Evolutionary conservation across 2,329 filamentous ascomycete species (phyloP).

Genomic region (Lojkania enalia): DNA sequence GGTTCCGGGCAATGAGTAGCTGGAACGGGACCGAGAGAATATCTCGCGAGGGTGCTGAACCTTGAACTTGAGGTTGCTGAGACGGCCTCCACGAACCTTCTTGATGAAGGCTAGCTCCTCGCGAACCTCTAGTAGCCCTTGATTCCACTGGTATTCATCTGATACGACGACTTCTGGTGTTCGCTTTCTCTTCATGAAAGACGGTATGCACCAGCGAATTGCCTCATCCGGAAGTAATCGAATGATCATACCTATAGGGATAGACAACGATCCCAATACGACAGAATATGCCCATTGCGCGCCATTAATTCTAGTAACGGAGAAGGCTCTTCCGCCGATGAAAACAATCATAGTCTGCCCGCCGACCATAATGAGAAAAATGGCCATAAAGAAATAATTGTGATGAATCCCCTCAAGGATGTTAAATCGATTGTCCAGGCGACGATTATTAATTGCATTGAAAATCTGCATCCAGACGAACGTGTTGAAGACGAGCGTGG

Average conservation of each 20-base stretch:
- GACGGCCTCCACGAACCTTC: slow-evolving; percentile 76
- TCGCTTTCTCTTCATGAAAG: slow-evolving; percentile 47
- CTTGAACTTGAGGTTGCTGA: slow-evolving; percentile 80
- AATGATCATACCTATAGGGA: slow-evolving; percentile 57
- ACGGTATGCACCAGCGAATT: slow-evolving; percentile 51
- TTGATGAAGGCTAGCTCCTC: slow-evolving; percentile 82
- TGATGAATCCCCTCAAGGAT: slow-evolving; percentile 61
- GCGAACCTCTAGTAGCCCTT: slow-evolving; percentile 72
- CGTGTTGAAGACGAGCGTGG: slow-evolving; percentile 69
- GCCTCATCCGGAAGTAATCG: slow-evolving; percentile 61
- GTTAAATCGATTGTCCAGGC: slow-evolving; percentile 65
- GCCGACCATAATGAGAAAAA: slow-evolving; percentile 61
- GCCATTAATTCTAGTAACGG: slow-evolving; percentile 62
- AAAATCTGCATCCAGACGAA: slow-evolving; percentile 76
- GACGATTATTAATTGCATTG: slow-evolving; percentile 67
- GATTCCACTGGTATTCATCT: slow-evolving; percentile 64
- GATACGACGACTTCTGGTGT: slow-evolving; percentile 48
- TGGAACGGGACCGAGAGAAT: slow-evolving; percentile 64
- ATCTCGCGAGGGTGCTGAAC: slow-evolving; percentile 75
- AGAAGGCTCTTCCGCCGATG: slow-evolving; percentile 59
- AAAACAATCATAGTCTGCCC: slow-evolving; percentile 62
- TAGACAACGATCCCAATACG: slow-evolving; percentile 53
- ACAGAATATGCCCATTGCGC: slow-evolving; percentile 49
- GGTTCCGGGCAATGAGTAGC: slow-evolving; percentile 66
- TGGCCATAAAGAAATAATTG: slow-evolving; percentile 62